Evolutionary conservation across 805 yeast genomes (phyloP), one percentile per base, ranked within the genome.

Genomic region (Lipomyces yamanashiensis): DNA sequence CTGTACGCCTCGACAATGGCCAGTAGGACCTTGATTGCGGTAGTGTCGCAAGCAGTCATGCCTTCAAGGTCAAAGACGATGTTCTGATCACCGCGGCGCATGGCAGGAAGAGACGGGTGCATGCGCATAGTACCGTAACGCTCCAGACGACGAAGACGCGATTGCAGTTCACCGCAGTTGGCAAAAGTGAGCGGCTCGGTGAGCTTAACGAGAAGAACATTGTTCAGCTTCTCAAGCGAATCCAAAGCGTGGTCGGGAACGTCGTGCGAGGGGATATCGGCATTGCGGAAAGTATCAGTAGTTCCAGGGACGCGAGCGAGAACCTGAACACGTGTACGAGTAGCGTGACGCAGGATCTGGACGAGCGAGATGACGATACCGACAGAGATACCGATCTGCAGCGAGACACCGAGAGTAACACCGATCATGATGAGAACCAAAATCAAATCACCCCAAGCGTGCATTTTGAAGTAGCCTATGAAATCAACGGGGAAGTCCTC

Each of bases 151-250:
- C 81, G 78, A 62, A 92, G 77, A 43, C 93, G 79, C 61, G 83
- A 79, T 65, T 87, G 85, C 65, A 92, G 78, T 70, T 90, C 96
- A 34, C 88, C 88, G 7, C 92, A 82, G 74, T 92, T 92, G 45
- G 96, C 90, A 75, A 92, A 92, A 5, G 92, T 90, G 64, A 92
- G 78, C 1, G 97, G 96, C 72, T 92, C 97, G 0, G 97, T 92
- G 49, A 92, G 84, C 67, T 87, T 88, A 43, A 92, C 88, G 36
- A 91, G 84, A 41, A 92, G 78, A 60, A 92, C 88, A 0, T 91
- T 92, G 68, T 87, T 89, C 54, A 88, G 78, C 45, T 78, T 79
- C 70, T 81, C 83, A 36, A 79, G 73, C 44, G 76, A 79, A 1
- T 78, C 82, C 34, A 80, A 75, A 47, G 83, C 86, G 74, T 33